Base-by-base conservation (phyloP, 2,329 filamentous ascomycete species). In the Aspergillus ruber region DNA sequence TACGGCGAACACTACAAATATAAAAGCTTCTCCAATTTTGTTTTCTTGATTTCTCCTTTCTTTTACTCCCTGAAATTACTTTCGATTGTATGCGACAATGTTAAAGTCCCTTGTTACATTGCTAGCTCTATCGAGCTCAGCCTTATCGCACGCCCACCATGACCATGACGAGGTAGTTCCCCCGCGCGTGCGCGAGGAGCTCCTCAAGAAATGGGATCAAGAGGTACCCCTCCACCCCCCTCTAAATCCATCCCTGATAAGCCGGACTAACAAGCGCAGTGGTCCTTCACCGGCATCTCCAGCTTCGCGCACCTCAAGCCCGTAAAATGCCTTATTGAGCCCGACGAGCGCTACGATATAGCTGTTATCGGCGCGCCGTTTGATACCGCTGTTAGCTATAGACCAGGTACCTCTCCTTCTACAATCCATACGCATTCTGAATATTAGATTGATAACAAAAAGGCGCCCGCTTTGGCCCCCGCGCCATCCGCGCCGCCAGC, bases 401-500 rank as follows among this genome's bases (percentile, higher is more conserved):
- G 85, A 47, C 83, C 84, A 40, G 82, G 80, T 82, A 63, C 58
- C 71, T 61, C n/a, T n/a, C 15, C 9, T n/a, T n/a, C 33, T 35
- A 35, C 33, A 35, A 1, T 2, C 8, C 3, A 8, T 35, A 8
- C 7, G 13, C 9, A 35, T 29, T 4, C 25, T n/a, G n/a, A n/a
- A n/a, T n/a, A n/a, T n/a, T n/a, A n/a, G n/a, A n/a, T n/a, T n/a
- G n/a, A n/a, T n/a, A n/a, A n/a, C n/a, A n/a, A n/a, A n/a, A n/a
- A 71, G 71, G 85, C 35, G 86, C 86, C 13, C 82, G 90, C 7
- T 95, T 95, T 63, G 90, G 90, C 0, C 90, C 90, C 29, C 82
- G 88, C 40, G 88, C 88, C 38, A 95, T 96, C 61, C 85, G 90
- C 47, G 84, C 87, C 35, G 90, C 88, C 36, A 91, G 88, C 27